phyloP scores from a whole-genome alignment of 257 asterid species.

The Solanum bulbocastanum region DNA sequence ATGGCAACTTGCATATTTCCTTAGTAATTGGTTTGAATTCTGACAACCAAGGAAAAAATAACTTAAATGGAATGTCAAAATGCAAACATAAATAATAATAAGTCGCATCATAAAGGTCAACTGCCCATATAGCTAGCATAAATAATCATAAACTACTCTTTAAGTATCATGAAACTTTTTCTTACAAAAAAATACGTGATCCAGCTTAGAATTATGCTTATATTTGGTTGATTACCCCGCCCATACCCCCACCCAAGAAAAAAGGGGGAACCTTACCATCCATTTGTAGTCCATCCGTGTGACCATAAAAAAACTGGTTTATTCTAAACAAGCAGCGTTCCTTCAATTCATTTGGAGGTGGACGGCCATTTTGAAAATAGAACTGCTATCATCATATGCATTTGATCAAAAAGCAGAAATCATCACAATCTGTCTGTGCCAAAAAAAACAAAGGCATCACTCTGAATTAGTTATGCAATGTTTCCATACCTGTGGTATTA shows the following conservation, averaged over 20 bases:
- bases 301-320: constrained; percentile 95
- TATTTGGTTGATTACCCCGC: background rate
- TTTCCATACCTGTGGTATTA: constrained; percentile 77
- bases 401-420: constrained; percentile 1
- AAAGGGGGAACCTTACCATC: constrained; percentile 45
- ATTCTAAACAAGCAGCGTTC: constrained; percentile 89
- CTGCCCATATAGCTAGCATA: background rate
- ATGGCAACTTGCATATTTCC: constrained; percentile 97
- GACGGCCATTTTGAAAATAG: constrained; percentile 85
- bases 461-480: background rate
- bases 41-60: constrained; percentile 25
- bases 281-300: constrained; percentile 73
- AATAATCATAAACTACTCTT: background rate
- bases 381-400: constrained; percentile 45
- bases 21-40: constrained; percentile 88
- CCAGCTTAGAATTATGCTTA: background rate
- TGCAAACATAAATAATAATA: background rate
- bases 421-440: background rate
- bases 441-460: background rate
- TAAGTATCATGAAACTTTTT: background rate
- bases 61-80: background rate
- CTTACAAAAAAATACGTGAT: background rate
- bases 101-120: background rate
- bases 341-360: constrained; percentile 86
- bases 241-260: background rate